Evolutionary conservation across 345 rosid species (phyloP), one percentile per base, ranked within the genome.

Genomic region (Dimocarpus longan): DNA sequence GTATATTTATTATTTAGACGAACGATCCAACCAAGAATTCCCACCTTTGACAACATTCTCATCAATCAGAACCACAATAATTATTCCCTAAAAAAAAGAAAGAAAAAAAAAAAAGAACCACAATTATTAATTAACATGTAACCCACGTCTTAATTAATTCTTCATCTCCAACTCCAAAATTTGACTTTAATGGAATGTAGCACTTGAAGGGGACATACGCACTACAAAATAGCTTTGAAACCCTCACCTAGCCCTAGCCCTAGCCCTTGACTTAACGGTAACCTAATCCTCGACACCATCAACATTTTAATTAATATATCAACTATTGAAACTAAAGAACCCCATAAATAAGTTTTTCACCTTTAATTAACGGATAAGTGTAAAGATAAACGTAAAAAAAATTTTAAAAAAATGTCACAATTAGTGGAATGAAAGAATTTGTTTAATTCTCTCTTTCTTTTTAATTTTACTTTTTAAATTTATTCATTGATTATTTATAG

Each of bases 121-220:
- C 71, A 67, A 52, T 40, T 54, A 50, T 40, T 40, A 73, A 50
- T 4, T 18, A 32, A 54, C 13, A 52, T 52, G 15, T 16, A 56
- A 16, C 10, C 63, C 24, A 57, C 21, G 4, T 12, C 15, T 50
- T 50, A 50, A 50, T 50, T 54, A 37, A 69, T 5, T 63, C 50
- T 28, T 59, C 18, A 56, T 15, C 72, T 71, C 37, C 68, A 83
- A 37, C 42, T 80, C 84, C 79, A 70, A 81, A 70, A 70, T 18
- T 73, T 66, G 3, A 15, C 19, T 22, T 74, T 21, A 39, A 54
- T 19, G 21, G 66, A 5, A 4, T 84, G 86, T 77, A 71, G 79
- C 68, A 66, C 21, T 74, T 37, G 86, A 84, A 84, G 86, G 85
- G 66, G 70, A 71, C 89, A 84, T 68, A 74, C 79, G 78, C 82